These are phyloP conservation scores for Diaporthe vaccinii DNA, from an alignment of 2,329 filamentous ascomycete genomes.

Conservation along the genomic window DNA sequence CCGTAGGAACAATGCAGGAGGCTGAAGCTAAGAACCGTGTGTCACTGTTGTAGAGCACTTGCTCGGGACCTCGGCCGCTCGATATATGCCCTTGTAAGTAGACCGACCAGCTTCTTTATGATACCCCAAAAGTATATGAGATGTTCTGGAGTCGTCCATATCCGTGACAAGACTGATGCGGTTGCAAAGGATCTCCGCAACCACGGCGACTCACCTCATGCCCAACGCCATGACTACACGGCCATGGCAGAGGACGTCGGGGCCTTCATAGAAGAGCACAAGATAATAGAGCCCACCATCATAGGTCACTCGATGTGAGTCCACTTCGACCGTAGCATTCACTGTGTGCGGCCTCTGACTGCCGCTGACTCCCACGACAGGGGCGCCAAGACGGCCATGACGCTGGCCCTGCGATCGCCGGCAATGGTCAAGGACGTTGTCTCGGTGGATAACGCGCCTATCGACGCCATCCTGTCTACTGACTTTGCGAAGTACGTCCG, in stretches of 20 bases:
- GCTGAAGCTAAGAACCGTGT: constrained; percentile 19
- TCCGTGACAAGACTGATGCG: not conserved
- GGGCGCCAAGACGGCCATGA: constrained; percentile 95
- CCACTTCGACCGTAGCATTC: not conserved
- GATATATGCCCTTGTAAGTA: constrained; percentile 83
- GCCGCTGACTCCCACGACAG: constrained; percentile 53
- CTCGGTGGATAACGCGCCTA: constrained; percentile 91
- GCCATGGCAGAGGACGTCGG: constrained; percentile 88
- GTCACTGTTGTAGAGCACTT: constrained; percentile 71
- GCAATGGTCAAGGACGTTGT: constrained; percentile 78
- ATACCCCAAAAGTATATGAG: not conserved
- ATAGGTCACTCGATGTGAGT: constrained; percentile 95
- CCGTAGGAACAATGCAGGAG: not conserved
- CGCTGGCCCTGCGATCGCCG: constrained; percentile 80
- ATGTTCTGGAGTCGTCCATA: no score
- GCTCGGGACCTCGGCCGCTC: constrained; percentile 84
- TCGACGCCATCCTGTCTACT: constrained; percentile 80
- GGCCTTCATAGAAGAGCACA: constrained; percentile 80
- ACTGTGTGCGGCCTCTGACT: not conserved
- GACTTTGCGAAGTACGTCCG: constrained; percentile 85
- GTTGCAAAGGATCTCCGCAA: constrained; percentile 84
- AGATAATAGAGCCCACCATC: constrained; percentile 77
- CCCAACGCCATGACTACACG: constrained; percentile 80
- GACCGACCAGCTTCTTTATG: not conserved
- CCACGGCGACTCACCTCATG: constrained; percentile 90